Percentiles rank a stretch among this genome's conserved stretches.
phyloP scores from a whole-genome alignment of 1,284 basidiomycete species.

The Cryptococcus wingfieldii region DNA sequence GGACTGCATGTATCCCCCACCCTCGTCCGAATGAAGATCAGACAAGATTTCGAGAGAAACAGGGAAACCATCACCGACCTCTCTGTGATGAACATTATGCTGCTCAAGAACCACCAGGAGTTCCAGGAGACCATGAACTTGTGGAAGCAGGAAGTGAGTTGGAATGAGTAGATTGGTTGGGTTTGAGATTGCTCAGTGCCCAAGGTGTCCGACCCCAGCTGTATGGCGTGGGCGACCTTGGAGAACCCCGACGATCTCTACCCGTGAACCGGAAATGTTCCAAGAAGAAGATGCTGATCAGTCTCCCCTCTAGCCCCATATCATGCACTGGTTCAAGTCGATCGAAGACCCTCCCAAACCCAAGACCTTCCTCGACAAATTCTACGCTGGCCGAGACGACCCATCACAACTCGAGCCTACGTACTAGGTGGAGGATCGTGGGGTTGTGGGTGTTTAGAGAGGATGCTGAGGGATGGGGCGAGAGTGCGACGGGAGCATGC shows the following conservation, averaged over 20 bases:
- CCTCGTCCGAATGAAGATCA: slow-evolving; percentile 76
- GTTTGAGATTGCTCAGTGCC: not conserved
- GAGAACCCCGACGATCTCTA: not conserved
- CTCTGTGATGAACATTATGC: slow-evolving; percentile 77
- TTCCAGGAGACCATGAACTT: slow-evolving; percentile 92
- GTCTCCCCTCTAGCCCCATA: slow-evolving; percentile 35
- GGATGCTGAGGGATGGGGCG: too few relatives aligned
- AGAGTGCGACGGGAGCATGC: too few relatives aligned
- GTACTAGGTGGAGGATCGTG: not conserved
- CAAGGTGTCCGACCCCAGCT: too few relatives aligned
- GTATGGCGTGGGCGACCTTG: not conserved
- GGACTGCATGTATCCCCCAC: slow-evolving; percentile 76
- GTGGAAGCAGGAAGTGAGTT: slow-evolving; percentile 71
- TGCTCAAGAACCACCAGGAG: slow-evolving; percentile 82
- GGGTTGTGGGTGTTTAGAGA: too few relatives aligned
- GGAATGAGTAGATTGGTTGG: too few relatives aligned
- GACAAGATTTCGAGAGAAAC: slow-evolving; percentile 84
- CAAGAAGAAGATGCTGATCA: not conserved
- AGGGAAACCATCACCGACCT: slow-evolving; percentile 70
- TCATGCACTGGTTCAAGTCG: slow-evolving; percentile 50
- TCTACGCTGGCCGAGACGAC: slow-evolving; percentile 48
- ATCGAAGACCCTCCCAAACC: slow-evolving; percentile 45
- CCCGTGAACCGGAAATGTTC: not conserved
- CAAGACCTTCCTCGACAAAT: slow-evolving; percentile 50
- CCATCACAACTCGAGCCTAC: slow-evolving; percentile 31